A percentile compares a stretch with the other conserved stretches of the same genome.
These are phyloP conservation scores for Isatis tinctoria DNA, from an alignment of 345 rosid species.

Conservation along the genomic window DNA sequence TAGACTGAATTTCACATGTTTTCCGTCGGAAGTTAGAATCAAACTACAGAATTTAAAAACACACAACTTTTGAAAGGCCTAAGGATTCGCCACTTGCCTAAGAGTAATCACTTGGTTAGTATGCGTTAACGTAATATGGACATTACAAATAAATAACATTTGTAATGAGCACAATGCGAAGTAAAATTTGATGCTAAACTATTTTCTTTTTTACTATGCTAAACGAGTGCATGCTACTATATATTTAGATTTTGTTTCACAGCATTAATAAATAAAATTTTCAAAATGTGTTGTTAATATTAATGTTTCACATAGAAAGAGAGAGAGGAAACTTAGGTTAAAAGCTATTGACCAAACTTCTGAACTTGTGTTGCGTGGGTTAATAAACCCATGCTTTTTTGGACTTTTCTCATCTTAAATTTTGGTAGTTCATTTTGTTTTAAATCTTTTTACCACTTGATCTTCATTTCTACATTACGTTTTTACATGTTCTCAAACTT, in stretches of 20 bases:
- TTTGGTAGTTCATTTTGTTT: not conserved
- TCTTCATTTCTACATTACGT: slow-evolving; percentile 26
- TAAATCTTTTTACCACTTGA: slow-evolving; percentile 30
- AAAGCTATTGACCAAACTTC: slow-evolving; percentile 43
- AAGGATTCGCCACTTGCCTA: not conserved
- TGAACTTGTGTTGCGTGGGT: slow-evolving; percentile 23
- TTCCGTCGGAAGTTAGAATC: no score
- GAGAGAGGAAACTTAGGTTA: slow-evolving; percentile 35
- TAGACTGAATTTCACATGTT: not conserved
- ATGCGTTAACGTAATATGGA: not conserved
- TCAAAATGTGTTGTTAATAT: not conserved
- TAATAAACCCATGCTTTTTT: slow-evolving; percentile 13
- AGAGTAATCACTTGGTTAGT: not conserved
- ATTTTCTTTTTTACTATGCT: not conserved
- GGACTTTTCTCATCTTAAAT: slow-evolving; percentile 19
- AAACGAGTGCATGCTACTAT: not conserved
- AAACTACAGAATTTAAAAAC: not conserved
- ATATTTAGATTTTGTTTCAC: not conserved
- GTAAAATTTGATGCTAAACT: not conserved
- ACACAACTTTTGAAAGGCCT: not conserved
- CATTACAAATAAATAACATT: not conserved
- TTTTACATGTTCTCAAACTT: slow-evolving; percentile 26
- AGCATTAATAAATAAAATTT: not conserved
- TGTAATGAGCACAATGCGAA: not conserved
- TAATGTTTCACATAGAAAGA: slow-evolving; percentile 44